Base-by-base conservation (phyloP, 148 eudicot species). In the Silene latifolia region DNA sequence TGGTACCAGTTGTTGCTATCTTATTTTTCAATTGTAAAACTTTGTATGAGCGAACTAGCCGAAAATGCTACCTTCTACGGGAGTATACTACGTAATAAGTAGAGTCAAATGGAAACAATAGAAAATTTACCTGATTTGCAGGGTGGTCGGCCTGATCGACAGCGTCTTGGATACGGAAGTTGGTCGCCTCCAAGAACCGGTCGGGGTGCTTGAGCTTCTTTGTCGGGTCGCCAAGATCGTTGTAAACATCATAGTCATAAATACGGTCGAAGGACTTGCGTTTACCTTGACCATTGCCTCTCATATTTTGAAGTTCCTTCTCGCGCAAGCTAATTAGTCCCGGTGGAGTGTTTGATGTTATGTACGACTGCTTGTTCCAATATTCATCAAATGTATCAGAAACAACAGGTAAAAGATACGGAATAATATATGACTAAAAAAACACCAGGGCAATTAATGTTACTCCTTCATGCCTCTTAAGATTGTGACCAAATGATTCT, bases 141-240 rank as follows among this genome's bases (percentile, higher is more conserved):
- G 1, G 47, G 72, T 7, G 86, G 83, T 1, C 87, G 80, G 35
- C 92, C 88, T 7, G 88, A 87, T 77, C 88, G 76, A n/a, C 84
- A 80, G 47, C 92, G 82, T 15, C 92, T 84, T 14, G 92, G 92
- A 75, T 89, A 89, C 1, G 92, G 92, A 61, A 58, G 78, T 12
- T 74, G 10, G 5, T 80, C 75, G 15, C 86, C 86, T 4, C 92
- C 92, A 10, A 89, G 63, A 53, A 83, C 80, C 0, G 87, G 89
- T 6, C 91, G 66, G 9, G 51, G 17, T 72, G 56, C 12, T 86
- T 75, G 88, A n/a, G n/a, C n/a, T n/a, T n/a, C n/a, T n/a, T 88
- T 32, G 35, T 32, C 35, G 5, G 35, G 35, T 32, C 35, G 35
- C 35, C 35, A 56, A 88, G 77, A 44, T 88, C 91, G 23, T 88